Conservation (phyloP, 768 basidiomycete species). For the Rhodosporidiobolus sp. region DNA sequence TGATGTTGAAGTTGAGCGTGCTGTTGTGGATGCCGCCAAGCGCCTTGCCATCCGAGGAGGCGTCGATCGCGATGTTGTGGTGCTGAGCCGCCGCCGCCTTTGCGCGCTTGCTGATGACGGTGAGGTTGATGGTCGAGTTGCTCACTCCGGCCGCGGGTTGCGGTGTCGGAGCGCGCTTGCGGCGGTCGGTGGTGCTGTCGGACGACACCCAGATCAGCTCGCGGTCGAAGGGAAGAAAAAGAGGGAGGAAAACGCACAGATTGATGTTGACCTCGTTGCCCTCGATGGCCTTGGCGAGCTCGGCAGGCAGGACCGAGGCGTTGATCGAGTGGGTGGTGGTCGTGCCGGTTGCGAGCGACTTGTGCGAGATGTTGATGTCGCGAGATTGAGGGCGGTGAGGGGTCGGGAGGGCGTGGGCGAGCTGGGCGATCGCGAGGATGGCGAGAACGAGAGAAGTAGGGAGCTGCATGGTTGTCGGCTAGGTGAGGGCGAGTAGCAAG, state of each 20-base stretch:
- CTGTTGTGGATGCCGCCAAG: constrained; percentile 38
- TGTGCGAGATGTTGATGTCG: constrained; percentile 38
- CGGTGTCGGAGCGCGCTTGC: constrained; percentile 13
- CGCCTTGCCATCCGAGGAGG: constrained; percentile 21
- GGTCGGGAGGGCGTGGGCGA: background rate
- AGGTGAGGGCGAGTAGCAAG: background rate
- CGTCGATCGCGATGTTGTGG: constrained; percentile 42
- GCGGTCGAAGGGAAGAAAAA: background rate
- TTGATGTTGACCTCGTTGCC: constrained; percentile 42
- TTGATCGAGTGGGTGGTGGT: constrained; percentile 29
- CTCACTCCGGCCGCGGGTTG: constrained; percentile 14
- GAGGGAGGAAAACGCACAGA: constrained; percentile 20
- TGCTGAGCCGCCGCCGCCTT: constrained; percentile 15
- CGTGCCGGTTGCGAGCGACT: constrained; percentile 27
- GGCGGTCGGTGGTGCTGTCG: constrained; percentile 27
- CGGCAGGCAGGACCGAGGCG: constrained; percentile 12
- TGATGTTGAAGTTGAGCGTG: constrained; percentile 39
- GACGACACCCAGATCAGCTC: background rate
- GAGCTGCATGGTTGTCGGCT: constrained; percentile 12
- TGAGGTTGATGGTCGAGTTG: constrained; percentile 43
- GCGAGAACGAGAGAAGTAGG: constrained; percentile 13
- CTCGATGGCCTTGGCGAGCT: constrained; percentile 25
- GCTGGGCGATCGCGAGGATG: background rate
- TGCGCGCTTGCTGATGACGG: constrained; percentile 10
- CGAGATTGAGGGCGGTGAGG: background rate